Evolutionary conservation across 805 yeast genomes (phyloP).

Genomic region (Ogataea paradorogensis): DNA sequence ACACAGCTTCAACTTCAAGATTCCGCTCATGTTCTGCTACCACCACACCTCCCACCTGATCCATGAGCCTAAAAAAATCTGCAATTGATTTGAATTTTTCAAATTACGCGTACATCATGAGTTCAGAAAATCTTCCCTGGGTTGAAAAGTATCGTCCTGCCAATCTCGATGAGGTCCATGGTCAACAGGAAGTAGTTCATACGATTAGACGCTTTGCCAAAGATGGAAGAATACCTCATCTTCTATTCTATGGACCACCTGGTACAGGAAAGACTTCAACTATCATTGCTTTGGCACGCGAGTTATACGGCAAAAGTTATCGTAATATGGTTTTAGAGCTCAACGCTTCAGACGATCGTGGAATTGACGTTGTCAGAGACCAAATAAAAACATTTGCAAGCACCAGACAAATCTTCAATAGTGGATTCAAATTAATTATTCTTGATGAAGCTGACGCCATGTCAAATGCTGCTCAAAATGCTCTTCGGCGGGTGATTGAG

Average conservation of each 20-base stretch:
- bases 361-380: slow-evolving; percentile 96
- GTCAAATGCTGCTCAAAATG: slow-evolving; percentile 85
- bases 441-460: slow-evolving; percentile 96
- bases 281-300: slow-evolving; percentile 80
- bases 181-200: slow-evolving; percentile 81
- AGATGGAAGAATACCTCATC: slow-evolving; percentile 83
- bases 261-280: slow-evolving; percentile 94
- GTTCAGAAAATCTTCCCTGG: slow-evolving; percentile 65
- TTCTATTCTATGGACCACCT: slow-evolving; percentile 93
- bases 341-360: slow-evolving; percentile 97
- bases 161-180: slow-evolving; percentile 81
- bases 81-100: not conserved
- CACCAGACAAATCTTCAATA: slow-evolving; percentile 86
- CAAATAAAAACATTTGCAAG: slow-evolving; percentile 96
- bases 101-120: slow-evolving; percentile 1
- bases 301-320: slow-evolving; percentile 77
- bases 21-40: slow-evolving; percentile 5
- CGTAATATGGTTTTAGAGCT: slow-evolving; percentile 89
- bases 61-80: not conserved
- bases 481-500: slow-evolving; percentile 80
- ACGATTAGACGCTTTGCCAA: slow-evolving; percentile 84
- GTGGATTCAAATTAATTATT: slow-evolving; percentile 86
- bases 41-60: slow-evolving; percentile 2
- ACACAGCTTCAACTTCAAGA: not conserved
- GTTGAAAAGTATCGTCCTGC: slow-evolving; percentile 94